phyloP scores from a whole-genome alignment of 768 basidiomycete genomes.

The Mycena metata region DNA sequence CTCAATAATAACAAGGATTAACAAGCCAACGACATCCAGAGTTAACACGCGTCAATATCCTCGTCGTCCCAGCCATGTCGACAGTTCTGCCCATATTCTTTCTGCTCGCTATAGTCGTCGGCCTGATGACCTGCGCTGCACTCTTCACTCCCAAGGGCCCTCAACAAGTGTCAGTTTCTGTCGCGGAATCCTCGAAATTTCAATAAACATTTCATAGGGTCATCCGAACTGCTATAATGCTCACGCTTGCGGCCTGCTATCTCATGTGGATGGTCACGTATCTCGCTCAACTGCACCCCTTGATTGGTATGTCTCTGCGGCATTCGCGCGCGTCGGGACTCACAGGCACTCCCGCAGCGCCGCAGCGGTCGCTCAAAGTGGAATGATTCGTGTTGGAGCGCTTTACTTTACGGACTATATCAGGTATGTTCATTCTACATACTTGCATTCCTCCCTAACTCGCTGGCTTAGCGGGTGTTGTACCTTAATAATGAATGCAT shows the following conservation, averaged over 20 bases:
- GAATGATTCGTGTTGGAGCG: constrained; percentile 19
- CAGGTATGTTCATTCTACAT: constrained; percentile 3
- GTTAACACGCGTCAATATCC: constrained; percentile 5
- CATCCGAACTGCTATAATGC: constrained; percentile 83
- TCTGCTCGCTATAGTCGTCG: constrained; percentile 73
- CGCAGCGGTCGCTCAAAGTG: constrained; percentile 8
- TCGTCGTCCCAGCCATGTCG: constrained; percentile 61
- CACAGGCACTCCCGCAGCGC: constrained; percentile 11
- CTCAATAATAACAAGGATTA: neutral
- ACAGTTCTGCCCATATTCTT: constrained; percentile 79
- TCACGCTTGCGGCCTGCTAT: constrained; percentile 87
- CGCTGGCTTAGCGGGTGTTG: constrained; percentile 16
- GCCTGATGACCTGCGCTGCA: constrained; percentile 73
- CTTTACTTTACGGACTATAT: constrained; percentile 33
- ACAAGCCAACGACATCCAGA: constrained; percentile 2
- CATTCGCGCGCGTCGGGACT: neutral
- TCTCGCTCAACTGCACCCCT: constrained; percentile 92
- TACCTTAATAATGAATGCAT: constrained; percentile 36
- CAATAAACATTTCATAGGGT: constrained; percentile 63
- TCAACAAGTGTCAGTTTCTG: constrained; percentile 83
- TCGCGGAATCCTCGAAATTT: neutral
- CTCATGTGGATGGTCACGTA: constrained; percentile 99
- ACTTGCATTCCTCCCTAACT: neutral
- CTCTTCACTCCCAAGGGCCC: constrained; percentile 87
- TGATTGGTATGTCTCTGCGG: constrained; percentile 74